Percentiles rank a stretch among this genome's conserved stretches.
Evolutionary conservation across 768 basidiomycete species (phyloP).

Genomic region (Auriscalpium vulgare): DNA sequence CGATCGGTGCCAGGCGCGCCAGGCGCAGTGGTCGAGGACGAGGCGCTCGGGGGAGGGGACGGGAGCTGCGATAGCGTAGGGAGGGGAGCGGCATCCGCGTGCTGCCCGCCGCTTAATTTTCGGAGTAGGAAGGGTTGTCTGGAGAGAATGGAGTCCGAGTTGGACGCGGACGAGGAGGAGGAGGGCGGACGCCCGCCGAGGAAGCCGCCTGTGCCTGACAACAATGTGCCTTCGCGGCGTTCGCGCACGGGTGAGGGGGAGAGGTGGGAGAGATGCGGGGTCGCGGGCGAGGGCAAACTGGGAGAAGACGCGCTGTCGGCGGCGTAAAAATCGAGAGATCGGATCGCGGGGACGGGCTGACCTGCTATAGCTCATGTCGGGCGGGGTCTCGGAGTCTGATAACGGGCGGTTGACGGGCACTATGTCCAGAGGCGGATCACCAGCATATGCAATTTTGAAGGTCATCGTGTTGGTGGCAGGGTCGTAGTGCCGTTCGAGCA

Average conservation of each 20-base stretch:
- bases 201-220: neutral
- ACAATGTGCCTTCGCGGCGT: neutral
- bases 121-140: slow-evolving; percentile 1
- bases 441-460: neutral
- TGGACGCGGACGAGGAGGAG: neutral
- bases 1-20: neutral
- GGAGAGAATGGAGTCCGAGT: neutral
- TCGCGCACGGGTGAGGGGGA: neutral
- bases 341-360: neutral
- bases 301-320: slow-evolving; percentile 47
- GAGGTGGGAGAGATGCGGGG: neutral
- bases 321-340: neutral
- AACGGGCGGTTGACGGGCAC: neutral
- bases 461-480: neutral
- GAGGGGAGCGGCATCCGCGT: neutral
- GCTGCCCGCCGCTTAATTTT: neutral
- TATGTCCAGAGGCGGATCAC: neutral
- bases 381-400: neutral
- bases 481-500: neutral
- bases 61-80: neutral
- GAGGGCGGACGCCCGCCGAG: neutral
- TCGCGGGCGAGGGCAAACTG: slow-evolving; percentile 40
- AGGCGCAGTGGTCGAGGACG: neutral
- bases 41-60: neutral
- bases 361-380: neutral